phyloP scores from a whole-genome alignment of 805 yeast genomes.

The Suhomyces sp. region DNA sequence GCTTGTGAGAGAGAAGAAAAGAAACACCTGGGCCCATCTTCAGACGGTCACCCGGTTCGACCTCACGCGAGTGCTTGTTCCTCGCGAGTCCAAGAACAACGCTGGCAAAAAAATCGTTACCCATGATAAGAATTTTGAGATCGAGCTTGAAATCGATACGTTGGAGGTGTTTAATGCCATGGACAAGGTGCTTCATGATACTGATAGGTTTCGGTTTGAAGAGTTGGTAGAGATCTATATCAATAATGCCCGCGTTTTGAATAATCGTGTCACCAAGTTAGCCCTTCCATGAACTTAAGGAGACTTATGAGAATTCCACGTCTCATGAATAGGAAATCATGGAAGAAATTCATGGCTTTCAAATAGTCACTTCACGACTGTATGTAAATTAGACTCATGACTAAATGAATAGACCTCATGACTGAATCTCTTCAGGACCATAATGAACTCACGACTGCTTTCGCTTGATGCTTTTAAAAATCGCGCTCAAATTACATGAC shows the following conservation, averaged over 20 bases:
- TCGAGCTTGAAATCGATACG: conserved; percentile 42
- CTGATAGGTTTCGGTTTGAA: conserved; percentile 56
- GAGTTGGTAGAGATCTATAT: conserved; percentile 55
- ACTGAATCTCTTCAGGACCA: background rate
- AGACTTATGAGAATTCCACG: too few species aligned
- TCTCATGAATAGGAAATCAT: too few species aligned
- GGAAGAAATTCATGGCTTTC: background rate
- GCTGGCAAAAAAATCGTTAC: conserved; percentile 35
- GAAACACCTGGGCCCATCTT: conserved; percentile 68
- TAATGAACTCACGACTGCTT: too few species aligned
- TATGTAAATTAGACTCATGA: background rate
- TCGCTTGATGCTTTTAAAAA: too few species aligned
- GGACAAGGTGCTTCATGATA: conserved; percentile 38
- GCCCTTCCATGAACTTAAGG: conserved; percentile 15
- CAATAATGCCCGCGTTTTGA: conserved; percentile 52
- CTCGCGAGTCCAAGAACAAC: conserved; percentile 34
- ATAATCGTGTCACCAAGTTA: conserved; percentile 41
- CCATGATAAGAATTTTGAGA: conserved; percentile 35
- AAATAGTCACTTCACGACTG: background rate
- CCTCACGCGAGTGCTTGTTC: conserved; percentile 55
- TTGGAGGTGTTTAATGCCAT: conserved; percentile 40
- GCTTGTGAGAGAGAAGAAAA: conserved; percentile 63
- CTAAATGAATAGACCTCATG: background rate
- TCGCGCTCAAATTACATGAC: too few species aligned
- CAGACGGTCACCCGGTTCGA: conserved; percentile 73